phyloP scores from a whole-genome alignment of 176 grass and related monocot genomes.

The Cymbopogon citratus region DNA sequence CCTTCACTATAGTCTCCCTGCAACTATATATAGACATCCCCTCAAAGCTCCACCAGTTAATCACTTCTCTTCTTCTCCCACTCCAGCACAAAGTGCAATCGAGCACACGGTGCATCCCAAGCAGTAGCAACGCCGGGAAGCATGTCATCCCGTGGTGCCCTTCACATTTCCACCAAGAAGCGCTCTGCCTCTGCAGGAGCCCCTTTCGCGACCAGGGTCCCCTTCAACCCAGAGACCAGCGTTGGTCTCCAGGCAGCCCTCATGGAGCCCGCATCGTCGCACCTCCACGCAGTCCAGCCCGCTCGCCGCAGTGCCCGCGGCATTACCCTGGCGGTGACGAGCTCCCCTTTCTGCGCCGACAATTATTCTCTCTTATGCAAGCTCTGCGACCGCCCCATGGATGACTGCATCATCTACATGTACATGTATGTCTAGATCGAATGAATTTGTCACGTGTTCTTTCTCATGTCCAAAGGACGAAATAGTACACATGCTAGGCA shows the following conservation, averaged over 20 bases:
- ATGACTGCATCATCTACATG: not conserved
- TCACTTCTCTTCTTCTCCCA: not conserved
- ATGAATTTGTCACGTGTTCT: not conserved
- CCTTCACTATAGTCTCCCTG: not conserved
- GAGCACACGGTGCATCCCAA: not conserved
- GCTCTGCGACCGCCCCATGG: not conserved
- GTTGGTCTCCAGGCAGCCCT: slow-evolving; percentile 42
- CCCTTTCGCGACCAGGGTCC: not conserved
- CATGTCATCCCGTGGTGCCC: not conserved
- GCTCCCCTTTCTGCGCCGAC: not conserved
- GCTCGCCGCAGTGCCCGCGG: not conserved
- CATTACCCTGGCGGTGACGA: not conserved
- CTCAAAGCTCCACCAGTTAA: not conserved
- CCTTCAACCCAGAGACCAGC: slow-evolving; percentile 20
- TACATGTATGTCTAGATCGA: not conserved
- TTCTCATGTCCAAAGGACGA: not conserved
- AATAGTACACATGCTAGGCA: not conserved
- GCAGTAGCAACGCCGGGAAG: not conserved
- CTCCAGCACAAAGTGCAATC: not conserved
- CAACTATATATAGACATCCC: not conserved
- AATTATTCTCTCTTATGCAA: not conserved
- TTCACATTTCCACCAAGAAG: not conserved
- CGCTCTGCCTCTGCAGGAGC: not conserved
- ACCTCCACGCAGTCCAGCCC: slow-evolving; percentile 1
- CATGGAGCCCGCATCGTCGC: not conserved